Evolutionary conservation across 495 filamentous ascomycete species (phyloP).

Genomic region (Tuber indicum): DNA sequence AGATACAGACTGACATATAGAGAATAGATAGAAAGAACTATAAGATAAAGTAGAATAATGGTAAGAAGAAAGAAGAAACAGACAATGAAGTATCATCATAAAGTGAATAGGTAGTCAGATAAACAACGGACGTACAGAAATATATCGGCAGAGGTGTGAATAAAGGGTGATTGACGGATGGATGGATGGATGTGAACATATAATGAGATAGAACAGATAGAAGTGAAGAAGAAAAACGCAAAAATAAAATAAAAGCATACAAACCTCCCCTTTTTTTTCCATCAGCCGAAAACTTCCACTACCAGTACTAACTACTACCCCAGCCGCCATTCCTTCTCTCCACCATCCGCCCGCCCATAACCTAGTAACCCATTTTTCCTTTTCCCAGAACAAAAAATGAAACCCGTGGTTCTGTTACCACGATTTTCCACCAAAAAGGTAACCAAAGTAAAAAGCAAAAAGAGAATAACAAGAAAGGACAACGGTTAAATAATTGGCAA

Average conservation of each 20-base stretch:
- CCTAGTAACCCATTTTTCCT: not conserved
- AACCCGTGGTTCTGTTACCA: not conserved
- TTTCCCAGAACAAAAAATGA: not conserved
- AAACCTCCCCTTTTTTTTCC: not conserved
- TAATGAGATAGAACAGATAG: not conserved
- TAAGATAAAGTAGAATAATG: not conserved
- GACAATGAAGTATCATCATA: not conserved
- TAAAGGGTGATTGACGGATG: not conserved
- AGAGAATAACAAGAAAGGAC: not conserved
- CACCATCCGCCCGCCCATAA: not conserved
- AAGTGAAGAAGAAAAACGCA: not conserved
- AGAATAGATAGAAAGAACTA: not conserved
- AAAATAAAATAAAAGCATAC: not conserved
- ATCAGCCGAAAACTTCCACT: not conserved
- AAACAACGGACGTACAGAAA: not conserved
- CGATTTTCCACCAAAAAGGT: conserved; percentile 3
- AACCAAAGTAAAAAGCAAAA: not conserved
- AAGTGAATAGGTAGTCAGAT: not conserved
- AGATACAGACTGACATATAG: not conserved
- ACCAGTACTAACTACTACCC: conserved; percentile 1
- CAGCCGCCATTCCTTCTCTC: not conserved
- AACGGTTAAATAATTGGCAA: not conserved
- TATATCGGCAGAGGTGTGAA: not conserved
- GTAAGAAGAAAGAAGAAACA: not conserved
- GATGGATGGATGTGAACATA: not conserved